These are phyloP conservation scores for Ananas comosus DNA, from an alignment of 176 grass and related monocot species.

Conservation along the genomic window DNA sequence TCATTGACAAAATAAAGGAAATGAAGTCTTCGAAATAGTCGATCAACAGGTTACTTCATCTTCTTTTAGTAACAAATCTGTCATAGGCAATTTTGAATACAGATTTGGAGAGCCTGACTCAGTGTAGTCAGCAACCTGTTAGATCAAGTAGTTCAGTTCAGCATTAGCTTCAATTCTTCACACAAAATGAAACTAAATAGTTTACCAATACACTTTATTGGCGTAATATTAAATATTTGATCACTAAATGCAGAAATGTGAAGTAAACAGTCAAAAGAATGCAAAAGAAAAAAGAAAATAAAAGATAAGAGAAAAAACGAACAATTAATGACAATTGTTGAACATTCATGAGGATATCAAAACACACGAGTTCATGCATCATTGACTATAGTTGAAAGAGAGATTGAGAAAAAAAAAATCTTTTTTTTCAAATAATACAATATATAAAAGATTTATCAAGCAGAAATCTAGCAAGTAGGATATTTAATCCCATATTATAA, in stretches of 20 bases:
- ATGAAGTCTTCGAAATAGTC: too few relatives aligned
- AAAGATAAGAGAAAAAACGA: not conserved
- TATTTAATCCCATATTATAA: too few relatives aligned
- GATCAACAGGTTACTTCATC: too few relatives aligned
- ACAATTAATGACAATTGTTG: not conserved
- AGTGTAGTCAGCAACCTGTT: constrained; percentile 63
- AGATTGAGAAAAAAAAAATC: too few relatives aligned
- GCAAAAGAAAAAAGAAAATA: not conserved
- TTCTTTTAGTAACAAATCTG: too few relatives aligned
- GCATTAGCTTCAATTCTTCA: not conserved
- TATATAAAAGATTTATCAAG: too few relatives aligned
- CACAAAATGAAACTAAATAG: not conserved
- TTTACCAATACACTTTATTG: not conserved
- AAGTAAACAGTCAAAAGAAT: not conserved
- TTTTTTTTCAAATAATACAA: too few relatives aligned
- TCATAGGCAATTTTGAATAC: too few relatives aligned
- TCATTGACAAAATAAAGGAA: too few relatives aligned
- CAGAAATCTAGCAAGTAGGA: too few relatives aligned
- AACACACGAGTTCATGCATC: not conserved
- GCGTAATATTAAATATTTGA: not conserved
- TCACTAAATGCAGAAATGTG: not conserved
- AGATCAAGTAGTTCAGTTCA: constrained; percentile 3
- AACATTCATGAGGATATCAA: not conserved
- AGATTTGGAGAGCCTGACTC: constrained; percentile 69
- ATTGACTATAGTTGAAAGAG: too few relatives aligned